Conservation (phyloP, 176 grass and related monocot genomes). For the Lolium multiflorum region DNA sequence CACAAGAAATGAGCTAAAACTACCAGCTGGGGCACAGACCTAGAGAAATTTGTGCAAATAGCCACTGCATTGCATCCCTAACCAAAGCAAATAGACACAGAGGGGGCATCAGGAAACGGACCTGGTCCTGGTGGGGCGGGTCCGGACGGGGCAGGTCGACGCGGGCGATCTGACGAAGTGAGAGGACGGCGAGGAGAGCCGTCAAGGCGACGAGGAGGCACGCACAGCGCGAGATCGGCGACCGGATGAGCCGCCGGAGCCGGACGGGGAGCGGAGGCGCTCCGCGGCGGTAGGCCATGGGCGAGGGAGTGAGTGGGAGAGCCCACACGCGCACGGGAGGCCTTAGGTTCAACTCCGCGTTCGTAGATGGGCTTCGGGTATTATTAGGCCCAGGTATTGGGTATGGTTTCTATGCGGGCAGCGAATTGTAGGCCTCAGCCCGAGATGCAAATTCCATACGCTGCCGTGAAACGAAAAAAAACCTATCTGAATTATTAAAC, state of each 20-base stretch:
- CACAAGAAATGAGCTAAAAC: slow-evolving; percentile 19
- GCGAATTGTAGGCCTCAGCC: neutral
- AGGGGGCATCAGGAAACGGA: slow-evolving; percentile 13
- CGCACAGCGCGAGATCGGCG: slow-evolving; percentile 50
- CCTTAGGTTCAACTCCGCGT: neutral
- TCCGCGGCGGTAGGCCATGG: slow-evolving; percentile 45
- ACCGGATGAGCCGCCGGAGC: slow-evolving; percentile 39
- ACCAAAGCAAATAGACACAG: neutral
- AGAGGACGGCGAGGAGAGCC: slow-evolving; percentile 56
- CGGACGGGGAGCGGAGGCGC: slow-evolving; percentile 24
- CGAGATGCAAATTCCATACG: neutral
- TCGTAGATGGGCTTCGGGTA: neutral
- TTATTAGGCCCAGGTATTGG: neutral
- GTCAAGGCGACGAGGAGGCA: slow-evolving; percentile 52
- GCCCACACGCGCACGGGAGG: neutral
- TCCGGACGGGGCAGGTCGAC: slow-evolving; percentile 49
- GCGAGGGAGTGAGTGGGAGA: neutral
- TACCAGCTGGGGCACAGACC: neutral
- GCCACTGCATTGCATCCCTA: neutral
- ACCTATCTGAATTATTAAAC: no score
- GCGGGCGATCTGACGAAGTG: slow-evolving; percentile 64
- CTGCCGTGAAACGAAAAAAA: neutral
- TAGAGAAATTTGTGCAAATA: neutral
- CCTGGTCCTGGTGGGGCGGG: slow-evolving; percentile 34
- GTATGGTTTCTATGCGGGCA: neutral